A percentile compares a stretch with the other conserved stretches of the same genome.
phyloP scores from a whole-genome alignment of 176 grass and related monocot species.

The Zoysia pacifica region DNA sequence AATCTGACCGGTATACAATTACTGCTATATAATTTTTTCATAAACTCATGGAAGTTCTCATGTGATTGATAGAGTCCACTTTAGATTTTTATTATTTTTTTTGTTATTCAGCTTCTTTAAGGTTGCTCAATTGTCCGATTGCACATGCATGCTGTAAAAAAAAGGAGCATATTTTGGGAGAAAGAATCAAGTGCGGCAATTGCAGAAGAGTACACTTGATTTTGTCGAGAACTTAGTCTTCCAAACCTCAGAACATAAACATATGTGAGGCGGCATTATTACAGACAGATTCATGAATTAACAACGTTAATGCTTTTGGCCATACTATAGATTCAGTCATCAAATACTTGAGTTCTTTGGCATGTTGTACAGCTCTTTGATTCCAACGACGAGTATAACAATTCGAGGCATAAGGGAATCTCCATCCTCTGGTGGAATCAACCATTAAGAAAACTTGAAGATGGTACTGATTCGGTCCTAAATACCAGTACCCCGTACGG shows the following conservation, averaged over 20 bases:
- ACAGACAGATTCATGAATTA: conserved; percentile 3
- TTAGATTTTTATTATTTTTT: neutral
- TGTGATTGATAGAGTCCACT: neutral
- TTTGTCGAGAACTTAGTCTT: conserved; percentile 28
- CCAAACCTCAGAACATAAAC: conserved; percentile 15
- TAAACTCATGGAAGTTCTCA: neutral
- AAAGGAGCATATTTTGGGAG: neutral
- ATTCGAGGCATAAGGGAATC: conserved; percentile 24
- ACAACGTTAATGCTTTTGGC: neutral
- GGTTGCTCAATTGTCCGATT: neutral
- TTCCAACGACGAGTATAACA: conserved; percentile 1
- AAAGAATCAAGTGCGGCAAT: no score
- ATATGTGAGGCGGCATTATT: conserved; percentile 6
- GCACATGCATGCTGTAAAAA: neutral
- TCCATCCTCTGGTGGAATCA: conserved; percentile 5
- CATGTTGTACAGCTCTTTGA: conserved; percentile 4
- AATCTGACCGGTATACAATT: no score
- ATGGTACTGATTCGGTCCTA: neutral
- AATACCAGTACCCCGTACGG: no score
- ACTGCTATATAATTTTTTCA: neutral
- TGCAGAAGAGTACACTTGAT: neutral
- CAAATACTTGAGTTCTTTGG: neutral
- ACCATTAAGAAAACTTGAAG: neutral
- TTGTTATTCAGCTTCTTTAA: neutral
- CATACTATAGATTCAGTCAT: neutral